Base-by-base conservation (phyloP, 148 eudicot species). In the Dianthus caryophyllus region DNA sequence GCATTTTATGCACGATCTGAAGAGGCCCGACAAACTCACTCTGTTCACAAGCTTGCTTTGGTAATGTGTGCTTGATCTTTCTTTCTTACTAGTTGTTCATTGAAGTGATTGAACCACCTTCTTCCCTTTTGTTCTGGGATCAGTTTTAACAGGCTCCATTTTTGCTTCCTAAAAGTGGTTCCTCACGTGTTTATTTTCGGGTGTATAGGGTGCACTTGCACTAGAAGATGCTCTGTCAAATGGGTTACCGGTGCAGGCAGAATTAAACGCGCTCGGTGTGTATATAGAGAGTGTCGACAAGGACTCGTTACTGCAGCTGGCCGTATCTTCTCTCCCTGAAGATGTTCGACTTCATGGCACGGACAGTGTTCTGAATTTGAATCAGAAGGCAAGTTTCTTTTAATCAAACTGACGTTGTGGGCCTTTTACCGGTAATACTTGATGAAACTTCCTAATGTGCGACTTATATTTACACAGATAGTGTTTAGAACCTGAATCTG, bases 1-100 rank as follows among this genome's bases (percentile, higher is more conserved):
- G 98, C 98, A 62, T 90, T 94, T 75, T 94, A 87, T 79, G 96
- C 98, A 62, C 85, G 92, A 41, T 90, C 98, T 64, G 97, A 94
- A 73, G 97, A 90, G 86, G 97, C 90, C 62, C 97, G 97, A 59
- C 98, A 90, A 76, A 90, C 88, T 79, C 90, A 90, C 55, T 90
- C 97, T 46, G 75, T 88, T 78, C 96, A 88, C 82, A 94, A 88
- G 84, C 91, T 94, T 72, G 92, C 97, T 65, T 79, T 90, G 92
- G 97, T 90, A 83, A 78, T 55, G n/a, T 50, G 20, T 66, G 47
- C 39, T 54, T 61, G 16, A 61, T 30, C n/a, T 15, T 66, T 18
- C 36, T 38, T 56, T 60, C 53, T 38, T 17, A 7, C 7, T 33
- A 33, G 38, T 33, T 7, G 50, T 69, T 33, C 65, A 58, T 51